Evolutionary conservation across 176 grass and related monocot genomes (phyloP).

Genomic region (Saccharum spontaneum): DNA sequence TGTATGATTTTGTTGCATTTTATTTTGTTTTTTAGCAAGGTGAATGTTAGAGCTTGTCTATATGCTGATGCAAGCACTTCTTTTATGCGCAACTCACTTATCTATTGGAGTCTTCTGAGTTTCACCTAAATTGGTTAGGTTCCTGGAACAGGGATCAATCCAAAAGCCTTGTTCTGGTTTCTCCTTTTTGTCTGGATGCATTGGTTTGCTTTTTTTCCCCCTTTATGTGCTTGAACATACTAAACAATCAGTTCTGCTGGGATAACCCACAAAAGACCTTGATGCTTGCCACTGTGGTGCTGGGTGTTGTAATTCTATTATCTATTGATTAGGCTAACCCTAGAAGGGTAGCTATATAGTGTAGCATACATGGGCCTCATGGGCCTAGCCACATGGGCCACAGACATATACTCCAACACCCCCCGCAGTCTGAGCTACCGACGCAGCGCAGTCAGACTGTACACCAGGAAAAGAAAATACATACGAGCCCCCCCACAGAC

Average conservation of each 20-base stretch:
- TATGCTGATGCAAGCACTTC: neutral
- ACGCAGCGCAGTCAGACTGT: too few species aligned
- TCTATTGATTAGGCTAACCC: too few species aligned
- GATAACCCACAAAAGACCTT: constrained; percentile 1
- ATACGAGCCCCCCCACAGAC: too few species aligned
- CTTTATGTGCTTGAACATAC: constrained; percentile 2
- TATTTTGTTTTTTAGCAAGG: neutral
- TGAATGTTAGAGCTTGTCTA: neutral
- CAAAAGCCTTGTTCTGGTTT: constrained; percentile 4
- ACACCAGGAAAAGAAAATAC: too few species aligned
- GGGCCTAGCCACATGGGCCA: too few species aligned
- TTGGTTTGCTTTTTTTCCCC: neutral
- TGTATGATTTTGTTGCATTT: neutral
- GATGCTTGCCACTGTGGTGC: neutral
- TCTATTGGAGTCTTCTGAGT: constrained; percentile 8
- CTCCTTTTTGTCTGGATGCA: neutral
- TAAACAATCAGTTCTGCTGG: neutral
- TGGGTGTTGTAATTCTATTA: too few species aligned
- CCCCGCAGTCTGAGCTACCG: too few species aligned
- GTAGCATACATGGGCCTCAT: too few species aligned
- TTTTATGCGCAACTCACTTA: neutral
- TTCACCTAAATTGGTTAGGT: constrained; percentile 18
- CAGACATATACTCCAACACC: too few species aligned
- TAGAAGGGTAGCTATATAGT: too few species aligned
- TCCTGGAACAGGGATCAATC: neutral